A percentile compares a stretch with the other conserved stretches of the same genome.
phyloP scores from a whole-genome alignment of 306 rosid genomes.

The Pachyrhizus erosus region DNA sequence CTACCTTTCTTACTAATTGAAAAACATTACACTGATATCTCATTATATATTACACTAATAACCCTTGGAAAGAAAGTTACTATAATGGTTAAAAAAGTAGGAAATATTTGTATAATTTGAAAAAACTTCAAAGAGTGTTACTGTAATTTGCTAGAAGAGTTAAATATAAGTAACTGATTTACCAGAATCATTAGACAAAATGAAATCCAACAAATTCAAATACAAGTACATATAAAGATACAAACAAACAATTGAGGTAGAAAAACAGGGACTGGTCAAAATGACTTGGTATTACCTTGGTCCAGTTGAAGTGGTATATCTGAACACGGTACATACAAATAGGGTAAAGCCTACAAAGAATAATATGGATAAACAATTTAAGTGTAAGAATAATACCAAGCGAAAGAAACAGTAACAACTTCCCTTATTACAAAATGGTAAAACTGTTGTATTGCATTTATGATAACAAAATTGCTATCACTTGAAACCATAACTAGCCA shows the following conservation, averaged over 20 bases:
- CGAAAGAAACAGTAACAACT: background rate
- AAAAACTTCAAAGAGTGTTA: no score
- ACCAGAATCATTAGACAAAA: background rate
- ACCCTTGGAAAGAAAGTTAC: no score
- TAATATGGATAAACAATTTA: constrained; percentile 28
- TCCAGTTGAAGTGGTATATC: constrained; percentile 62
- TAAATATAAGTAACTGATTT: constrained; percentile 26
- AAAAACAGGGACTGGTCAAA: background rate
- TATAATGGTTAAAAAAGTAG: no score
- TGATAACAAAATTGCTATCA: background rate
- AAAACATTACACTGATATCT: no score
- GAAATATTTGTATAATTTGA: no score
- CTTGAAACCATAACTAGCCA: background rate
- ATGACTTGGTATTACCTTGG: constrained; percentile 56
- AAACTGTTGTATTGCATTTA: background rate
- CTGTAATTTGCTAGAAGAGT: no score
- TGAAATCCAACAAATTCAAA: constrained; percentile 22
- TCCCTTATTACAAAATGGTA: constrained; percentile 7
- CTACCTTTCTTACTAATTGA: no score
- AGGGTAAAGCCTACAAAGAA: constrained; percentile 78
- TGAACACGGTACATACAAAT: constrained; percentile 78
- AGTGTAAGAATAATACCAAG: background rate
- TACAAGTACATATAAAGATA: background rate
- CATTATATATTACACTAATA: no score
- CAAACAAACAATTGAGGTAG: constrained; percentile 28